Evolutionary conservation across 108 stramenopile genomes (phyloP).

Genomic region (Mayamaea pseudoterrestris): DNA sequence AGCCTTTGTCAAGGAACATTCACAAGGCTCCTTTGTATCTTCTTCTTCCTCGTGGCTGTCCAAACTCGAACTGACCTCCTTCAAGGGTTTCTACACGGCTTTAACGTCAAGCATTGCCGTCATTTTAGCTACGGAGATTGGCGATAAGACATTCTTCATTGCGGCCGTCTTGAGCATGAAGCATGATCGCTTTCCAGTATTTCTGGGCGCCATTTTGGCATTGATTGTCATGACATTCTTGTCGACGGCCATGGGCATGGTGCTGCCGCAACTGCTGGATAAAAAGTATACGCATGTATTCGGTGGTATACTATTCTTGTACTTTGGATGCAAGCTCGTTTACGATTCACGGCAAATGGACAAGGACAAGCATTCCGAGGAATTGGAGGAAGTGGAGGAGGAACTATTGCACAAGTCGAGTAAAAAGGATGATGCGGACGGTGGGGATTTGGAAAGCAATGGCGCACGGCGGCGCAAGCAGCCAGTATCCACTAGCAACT

Average conservation of each 20-base stretch:
- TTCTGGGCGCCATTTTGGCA: conserved; percentile 82
- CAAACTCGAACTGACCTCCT: not conserved
- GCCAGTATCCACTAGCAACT: conserved; percentile 15
- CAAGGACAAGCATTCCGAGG: conserved; percentile 77
- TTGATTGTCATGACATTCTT: conserved; percentile 94
- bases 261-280: conserved; percentile 83
- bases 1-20: conserved; percentile 2
- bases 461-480: conserved; percentile 9
- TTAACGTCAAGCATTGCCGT: conserved; percentile 70
- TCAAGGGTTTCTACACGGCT: conserved; percentile 44
- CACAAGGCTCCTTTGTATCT: not conserved
- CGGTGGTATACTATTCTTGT: conserved; percentile 89
- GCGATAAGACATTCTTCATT: conserved; percentile 99
- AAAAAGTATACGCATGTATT: conserved; percentile 89
- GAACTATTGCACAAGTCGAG: conserved; percentile 60
- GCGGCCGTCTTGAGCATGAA: conserved; percentile 97
- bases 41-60: not conserved
- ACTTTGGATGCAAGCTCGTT: conserved; percentile 93
- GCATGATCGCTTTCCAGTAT: conserved; percentile 81
- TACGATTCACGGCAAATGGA: conserved; percentile 77
- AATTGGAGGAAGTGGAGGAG: conserved; percentile 97
- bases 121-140: conserved; percentile 98
- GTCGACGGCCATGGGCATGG: conserved; percentile 82
- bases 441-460: conserved; percentile 11
- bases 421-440: conserved; percentile 38